A percentile compares a stretch with the other conserved stretches of the same genome.
These are phyloP conservation scores for Boechera stricta DNA, from an alignment of 345 rosid genomes.

Conservation along the genomic window DNA sequence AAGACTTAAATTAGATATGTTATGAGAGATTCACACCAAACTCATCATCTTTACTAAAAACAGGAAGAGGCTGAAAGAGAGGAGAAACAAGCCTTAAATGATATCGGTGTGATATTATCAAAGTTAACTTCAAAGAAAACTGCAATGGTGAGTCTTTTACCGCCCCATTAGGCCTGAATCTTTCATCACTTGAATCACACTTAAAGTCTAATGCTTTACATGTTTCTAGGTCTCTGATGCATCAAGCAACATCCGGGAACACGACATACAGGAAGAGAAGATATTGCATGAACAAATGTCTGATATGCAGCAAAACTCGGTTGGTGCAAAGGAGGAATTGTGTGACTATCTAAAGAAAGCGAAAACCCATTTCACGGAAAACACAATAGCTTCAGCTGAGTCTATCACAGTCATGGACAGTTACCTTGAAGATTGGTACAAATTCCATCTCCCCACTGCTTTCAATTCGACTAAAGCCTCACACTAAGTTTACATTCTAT, in stretches of 20 bases:
- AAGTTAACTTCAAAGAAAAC: constrained; percentile 69
- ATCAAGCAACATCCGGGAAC: constrained; percentile 55
- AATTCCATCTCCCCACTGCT: constrained; percentile 4
- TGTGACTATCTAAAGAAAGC: constrained; percentile 53
- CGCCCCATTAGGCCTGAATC: neutral
- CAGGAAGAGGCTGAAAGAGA: constrained; percentile 86
- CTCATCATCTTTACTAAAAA: constrained; percentile 32
- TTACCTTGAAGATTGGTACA: constrained; percentile 69
- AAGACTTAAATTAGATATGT: constrained; percentile 20
- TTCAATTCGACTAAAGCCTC: neutral
- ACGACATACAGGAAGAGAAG: constrained; percentile 53
- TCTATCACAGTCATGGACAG: constrained; percentile 57
- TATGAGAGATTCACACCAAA: neutral
- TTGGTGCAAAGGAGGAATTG: constrained; percentile 57
- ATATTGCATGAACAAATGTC: constrained; percentile 62
- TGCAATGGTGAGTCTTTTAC: constrained; percentile 57
- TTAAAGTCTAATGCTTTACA: constrained; percentile 13
- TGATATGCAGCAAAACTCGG: constrained; percentile 64
- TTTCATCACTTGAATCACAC: neutral
- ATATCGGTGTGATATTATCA: constrained; percentile 65
- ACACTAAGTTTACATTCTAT: neutral
- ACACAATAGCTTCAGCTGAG: constrained; percentile 68
- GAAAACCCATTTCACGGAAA: constrained; percentile 58
- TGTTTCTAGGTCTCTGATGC: constrained; percentile 66
- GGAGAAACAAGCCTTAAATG: constrained; percentile 70